Evolutionary conservation across 1,139 yeast species (phyloP).

Genomic region (Hanseniaspora uvarum): DNA sequence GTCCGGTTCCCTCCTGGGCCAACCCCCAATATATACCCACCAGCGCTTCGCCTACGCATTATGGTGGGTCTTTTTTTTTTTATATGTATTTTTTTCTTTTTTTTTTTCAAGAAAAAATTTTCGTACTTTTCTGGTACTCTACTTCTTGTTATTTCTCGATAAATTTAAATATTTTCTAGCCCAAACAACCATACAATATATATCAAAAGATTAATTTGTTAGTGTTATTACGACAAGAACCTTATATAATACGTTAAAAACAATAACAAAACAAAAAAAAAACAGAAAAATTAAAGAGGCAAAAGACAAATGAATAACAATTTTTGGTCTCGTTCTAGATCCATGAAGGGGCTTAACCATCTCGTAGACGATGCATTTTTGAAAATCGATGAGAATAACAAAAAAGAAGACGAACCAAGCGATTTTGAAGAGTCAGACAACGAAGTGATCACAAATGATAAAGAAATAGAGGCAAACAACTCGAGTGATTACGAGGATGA

Average conservation of each 20-base stretch:
- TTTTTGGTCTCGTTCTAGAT: constrained; percentile 86
- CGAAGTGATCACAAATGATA: neutral
- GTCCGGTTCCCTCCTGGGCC: too few relatives aligned
- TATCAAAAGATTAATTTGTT: too few relatives aligned
- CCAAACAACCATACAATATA: too few relatives aligned
- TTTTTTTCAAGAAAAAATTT: too few relatives aligned
- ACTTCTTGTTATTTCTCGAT: neutral
- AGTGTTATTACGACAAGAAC: too few relatives aligned
- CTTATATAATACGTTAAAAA: neutral
- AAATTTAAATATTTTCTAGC: too few relatives aligned
- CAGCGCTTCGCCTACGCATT: too few relatives aligned
- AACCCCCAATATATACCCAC: too few relatives aligned
- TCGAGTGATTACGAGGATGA: constrained; percentile 19
- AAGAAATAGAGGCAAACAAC: constrained; percentile 7
- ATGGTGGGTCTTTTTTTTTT: too few relatives aligned
- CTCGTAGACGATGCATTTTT: constrained; percentile 42
- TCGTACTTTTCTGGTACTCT: neutral
- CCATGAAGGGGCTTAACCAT: constrained; percentile 63
- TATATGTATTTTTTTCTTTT: neutral
- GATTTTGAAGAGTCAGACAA: constrained; percentile 14
- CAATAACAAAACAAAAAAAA: neutral
- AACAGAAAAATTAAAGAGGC: neutral
- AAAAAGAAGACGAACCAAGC: constrained; percentile 25
- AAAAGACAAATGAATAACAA: constrained; percentile 60
- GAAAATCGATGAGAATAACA: constrained; percentile 37